These are phyloP conservation scores for Microbotryum silenes-acaulis DNA, from an alignment of 1,284 basidiomycete genomes.

Conservation along the genomic window DNA sequence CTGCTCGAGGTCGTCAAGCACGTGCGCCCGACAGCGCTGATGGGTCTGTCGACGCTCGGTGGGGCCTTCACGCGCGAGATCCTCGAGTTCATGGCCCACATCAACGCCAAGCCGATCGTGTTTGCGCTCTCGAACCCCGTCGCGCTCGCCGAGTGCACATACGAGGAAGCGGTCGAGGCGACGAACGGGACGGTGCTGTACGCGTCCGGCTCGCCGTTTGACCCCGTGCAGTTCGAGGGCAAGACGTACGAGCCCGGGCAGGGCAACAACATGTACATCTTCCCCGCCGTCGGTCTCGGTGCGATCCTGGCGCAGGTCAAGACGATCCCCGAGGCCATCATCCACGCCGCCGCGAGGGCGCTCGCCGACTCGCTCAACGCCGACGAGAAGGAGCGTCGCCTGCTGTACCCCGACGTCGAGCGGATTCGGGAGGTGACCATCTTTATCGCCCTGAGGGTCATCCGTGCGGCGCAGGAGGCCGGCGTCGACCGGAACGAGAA, in stretches of 20 bases:
- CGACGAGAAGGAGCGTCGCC: conserved; percentile 50
- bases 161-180: conserved; percentile 72
- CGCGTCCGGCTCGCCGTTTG: conserved; percentile 86
- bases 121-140: conserved; percentile 94
- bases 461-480: conserved; percentile 60
- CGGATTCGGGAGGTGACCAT: conserved; percentile 73
- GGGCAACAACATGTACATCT: conserved; percentile 67
- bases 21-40: conserved; percentile 81
- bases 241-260: conserved; percentile 69
- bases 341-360: conserved; percentile 54
- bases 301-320: conserved; percentile 60
- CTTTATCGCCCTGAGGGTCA: conserved; percentile 62
- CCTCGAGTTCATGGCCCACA: conserved; percentile 70
- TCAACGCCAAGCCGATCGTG: conserved; percentile 82
- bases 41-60: conserved; percentile 82
- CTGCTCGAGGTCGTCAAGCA: conserved; percentile 73
- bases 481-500: conserved; percentile 30
- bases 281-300: conserved; percentile 67
- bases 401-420: conserved; percentile 40
- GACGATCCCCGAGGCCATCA: conserved; percentile 44
- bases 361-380: conserved; percentile 66
- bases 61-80: conserved; percentile 71
- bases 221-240: conserved; percentile 54
- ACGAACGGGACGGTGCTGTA: conserved; percentile 67
- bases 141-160: conserved; percentile 54